Evolutionary conservation across 345 rosid species (phyloP).

Genomic region (Carallia pectinifolia): DNA sequence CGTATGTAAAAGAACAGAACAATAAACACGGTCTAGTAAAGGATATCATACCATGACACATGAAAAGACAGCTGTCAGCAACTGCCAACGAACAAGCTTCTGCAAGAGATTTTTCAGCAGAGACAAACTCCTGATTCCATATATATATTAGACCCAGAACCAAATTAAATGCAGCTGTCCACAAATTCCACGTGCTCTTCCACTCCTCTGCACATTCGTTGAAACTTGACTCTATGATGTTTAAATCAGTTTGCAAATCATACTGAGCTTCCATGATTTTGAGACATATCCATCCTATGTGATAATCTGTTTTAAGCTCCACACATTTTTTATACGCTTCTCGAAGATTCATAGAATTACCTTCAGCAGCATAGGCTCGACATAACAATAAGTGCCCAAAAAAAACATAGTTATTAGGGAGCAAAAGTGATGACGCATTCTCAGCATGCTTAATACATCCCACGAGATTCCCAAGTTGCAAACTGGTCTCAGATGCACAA

Average conservation of each 20-base stretch:
- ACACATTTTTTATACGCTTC: conserved; percentile 66
- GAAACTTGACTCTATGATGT: conserved; percentile 46
- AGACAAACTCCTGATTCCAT: conserved; percentile 45
- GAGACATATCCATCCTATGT: conserved; percentile 74
- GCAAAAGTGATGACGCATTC: conserved; percentile 53
- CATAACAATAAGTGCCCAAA: conserved; percentile 72
- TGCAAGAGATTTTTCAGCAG: conserved; percentile 60
- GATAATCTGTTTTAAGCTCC: conserved; percentile 70
- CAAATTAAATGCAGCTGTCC: conserved; percentile 59
- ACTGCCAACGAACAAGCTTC: conserved; percentile 57
- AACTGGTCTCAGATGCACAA: conserved; percentile 75
- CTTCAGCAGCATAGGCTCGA: conserved; percentile 74
- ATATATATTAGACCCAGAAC: conserved; percentile 55
- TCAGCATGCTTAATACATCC: conserved; percentile 50
- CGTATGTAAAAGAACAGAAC: neutral
- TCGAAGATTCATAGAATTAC: conserved; percentile 37
- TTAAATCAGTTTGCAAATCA: conserved; percentile 46
- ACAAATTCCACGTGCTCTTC: conserved; percentile 50
- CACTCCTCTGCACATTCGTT: conserved; percentile 42
- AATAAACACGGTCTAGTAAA: conserved; percentile 6
- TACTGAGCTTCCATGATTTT: conserved; percentile 65
- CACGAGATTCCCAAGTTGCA: conserved; percentile 50
- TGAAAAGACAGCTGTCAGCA: conserved; percentile 65
- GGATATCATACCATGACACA: conserved; percentile 61
- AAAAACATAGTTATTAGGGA: conserved; percentile 64